Percentiles rank a stretch among this genome's conserved stretches.
Conservation (phyloP, 331 rosid species). For the Malus hybrid region DNA sequence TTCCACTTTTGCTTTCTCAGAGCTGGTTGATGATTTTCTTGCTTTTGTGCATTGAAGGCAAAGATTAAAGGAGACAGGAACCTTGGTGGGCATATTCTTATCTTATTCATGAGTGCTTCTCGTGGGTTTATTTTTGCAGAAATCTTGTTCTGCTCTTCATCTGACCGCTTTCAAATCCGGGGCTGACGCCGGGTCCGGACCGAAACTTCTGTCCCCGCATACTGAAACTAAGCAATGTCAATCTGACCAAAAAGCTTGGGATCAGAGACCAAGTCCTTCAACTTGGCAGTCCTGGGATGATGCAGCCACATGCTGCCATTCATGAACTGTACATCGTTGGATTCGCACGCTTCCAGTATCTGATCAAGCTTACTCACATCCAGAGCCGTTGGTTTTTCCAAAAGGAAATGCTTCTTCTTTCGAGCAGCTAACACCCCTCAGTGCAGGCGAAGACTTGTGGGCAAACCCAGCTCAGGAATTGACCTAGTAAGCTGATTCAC, state of each 20-base stretch:
- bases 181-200: no score
- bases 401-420: constrained; percentile 66
- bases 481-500: constrained; percentile 49
- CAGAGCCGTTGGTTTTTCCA: constrained; percentile 72
- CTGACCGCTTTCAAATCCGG: no score
- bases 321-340: constrained; percentile 78
- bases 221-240: constrained; percentile 13
- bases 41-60: no score
- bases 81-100: no score
- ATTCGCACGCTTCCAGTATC: constrained; percentile 53
- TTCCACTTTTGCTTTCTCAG: no score
- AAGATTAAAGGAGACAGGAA: no score
- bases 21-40: no score
- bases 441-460: constrained; percentile 48
- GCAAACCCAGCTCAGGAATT: constrained; percentile 46
- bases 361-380: constrained; percentile 46
- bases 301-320: constrained; percentile 81
- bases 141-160: no score
- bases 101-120: no score
- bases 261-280: constrained; percentile 42
- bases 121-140: no score
- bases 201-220: no score
- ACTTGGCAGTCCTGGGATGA: constrained; percentile 62
- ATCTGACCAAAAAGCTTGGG: constrained; percentile 28
- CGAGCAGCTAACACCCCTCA: constrained; percentile 61